These are phyloP conservation scores for Gomphus bonarii DNA, from an alignment of 1,284 basidiomycete species.

Conservation along the genomic window DNA sequence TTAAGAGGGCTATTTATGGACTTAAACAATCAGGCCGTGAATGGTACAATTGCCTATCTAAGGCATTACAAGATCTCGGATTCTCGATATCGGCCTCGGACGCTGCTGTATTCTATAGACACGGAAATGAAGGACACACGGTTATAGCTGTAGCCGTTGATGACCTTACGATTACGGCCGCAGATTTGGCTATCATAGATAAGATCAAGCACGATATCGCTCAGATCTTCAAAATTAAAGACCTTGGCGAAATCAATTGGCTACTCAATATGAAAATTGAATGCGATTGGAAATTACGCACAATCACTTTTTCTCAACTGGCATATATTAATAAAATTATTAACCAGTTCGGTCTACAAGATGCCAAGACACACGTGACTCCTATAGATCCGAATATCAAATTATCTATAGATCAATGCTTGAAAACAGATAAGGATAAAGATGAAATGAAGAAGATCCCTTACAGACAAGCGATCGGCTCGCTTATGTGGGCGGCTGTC, in stretches of 20 bases:
- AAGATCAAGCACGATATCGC: too few relatives aligned
- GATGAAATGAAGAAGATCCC: neutral
- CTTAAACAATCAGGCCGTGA: conserved; percentile 14
- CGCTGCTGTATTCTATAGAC: conserved; percentile 18
- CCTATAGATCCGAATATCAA: conserved; percentile 20
- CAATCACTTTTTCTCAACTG: too few relatives aligned
- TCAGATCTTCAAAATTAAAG: too few relatives aligned
- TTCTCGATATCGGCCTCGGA: conserved; percentile 16
- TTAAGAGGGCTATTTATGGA: conserved; percentile 24
- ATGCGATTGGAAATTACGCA: too few relatives aligned
- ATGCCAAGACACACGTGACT: conserved; percentile 20
- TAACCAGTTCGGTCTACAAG: too few relatives aligned
- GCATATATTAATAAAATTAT: too few relatives aligned
- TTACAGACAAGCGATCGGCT: conserved; percentile 17
- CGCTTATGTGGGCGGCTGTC: conserved; percentile 21
- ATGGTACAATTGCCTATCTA: conserved; percentile 24
- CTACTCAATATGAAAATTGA: too few relatives aligned
- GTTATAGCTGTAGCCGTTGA: conserved; percentile 20
- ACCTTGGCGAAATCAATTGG: too few relatives aligned
- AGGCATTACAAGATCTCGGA: conserved; percentile 17
- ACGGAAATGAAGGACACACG: neutral
- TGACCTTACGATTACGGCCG: conserved; percentile 13
- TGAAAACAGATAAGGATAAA: neutral
- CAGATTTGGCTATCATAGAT: too few relatives aligned
- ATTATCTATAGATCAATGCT: conserved; percentile 12